Evolutionary conservation across 768 basidiomycete genomes (phyloP), one percentile per base, ranked within the genome.

Genomic region (Boletellus sp.): DNA sequence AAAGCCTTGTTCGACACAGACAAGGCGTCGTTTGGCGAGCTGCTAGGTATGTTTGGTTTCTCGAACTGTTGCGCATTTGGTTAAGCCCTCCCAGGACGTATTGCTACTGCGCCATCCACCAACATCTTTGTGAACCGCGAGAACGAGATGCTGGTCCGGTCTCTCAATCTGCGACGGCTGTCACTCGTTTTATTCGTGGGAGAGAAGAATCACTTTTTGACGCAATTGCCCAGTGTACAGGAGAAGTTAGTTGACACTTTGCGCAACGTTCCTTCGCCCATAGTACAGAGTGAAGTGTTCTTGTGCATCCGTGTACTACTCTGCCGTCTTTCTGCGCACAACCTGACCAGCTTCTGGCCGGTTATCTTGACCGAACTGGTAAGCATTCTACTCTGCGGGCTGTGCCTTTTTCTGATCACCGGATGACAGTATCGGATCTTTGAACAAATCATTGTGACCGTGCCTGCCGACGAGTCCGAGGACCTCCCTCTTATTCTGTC

Each of bases 121-220:
- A 98, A 96, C 60, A 96, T 99, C 47, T 99, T 99, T 69, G 87
- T 92, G 26, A 98, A 93, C 62, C 76, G 88, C 40, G 96, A 98
- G 64, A 90, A 93, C 48, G 96, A 99, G 70, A 94, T 89, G 80
- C 71, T 92, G 0, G 71, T 87, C 23, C 82, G 92, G 22, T 92
- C 93, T 3, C 72, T 94, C 45, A 94, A 90, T 60, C 74, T 99
- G 17, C 82, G 96, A 36, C 78, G 95, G 28, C 72, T 98, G 35
- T 91, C 94, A 5, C 91, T 90, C 62, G 79, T 88, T 28, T 66
- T 99, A n/a, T 83, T 93, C 48, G 73, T 87, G 1, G 91, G 86
- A 13, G 93, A 94, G 57, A 89, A 88, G 70, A 95, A 99, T 62
- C 85, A 91, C 45, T 96, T 90, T 71, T 68, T 98, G 43, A 84